These are phyloP conservation scores for Tetrapisispora namnaoensis DNA, from an alignment of 805 yeast species.

Conservation along the genomic window DNA sequence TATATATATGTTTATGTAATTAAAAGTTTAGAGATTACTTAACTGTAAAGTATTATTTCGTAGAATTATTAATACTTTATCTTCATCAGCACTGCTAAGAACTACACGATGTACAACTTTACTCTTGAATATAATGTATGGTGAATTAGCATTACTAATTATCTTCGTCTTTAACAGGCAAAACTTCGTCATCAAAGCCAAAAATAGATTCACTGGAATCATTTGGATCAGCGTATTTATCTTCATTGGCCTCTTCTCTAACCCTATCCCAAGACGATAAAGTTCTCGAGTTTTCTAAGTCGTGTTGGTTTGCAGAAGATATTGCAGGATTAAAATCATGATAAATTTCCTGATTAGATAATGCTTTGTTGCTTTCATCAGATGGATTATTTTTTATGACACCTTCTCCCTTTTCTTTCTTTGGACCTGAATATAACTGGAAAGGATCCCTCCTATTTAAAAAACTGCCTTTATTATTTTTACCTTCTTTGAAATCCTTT, in stretches of 20 bases:
- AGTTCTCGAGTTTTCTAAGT: slow-evolving; percentile 16
- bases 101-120: neutral
- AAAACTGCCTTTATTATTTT: neutral
- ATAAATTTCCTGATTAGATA: neutral
- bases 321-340: neutral
- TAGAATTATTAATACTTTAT: no score
- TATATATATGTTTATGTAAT: no score
- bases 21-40: no score
- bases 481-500: slow-evolving; percentile 20
- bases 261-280: slow-evolving; percentile 27
- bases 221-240: neutral
- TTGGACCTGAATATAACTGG: slow-evolving; percentile 24
- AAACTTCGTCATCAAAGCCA: neutral
- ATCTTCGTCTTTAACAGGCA: neutral
- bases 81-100: neutral
- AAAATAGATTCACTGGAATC: slow-evolving; percentile 1
- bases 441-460: slow-evolving; percentile 32
- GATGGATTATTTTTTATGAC: slow-evolving; percentile 5
- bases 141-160: neutral
- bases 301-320: slow-evolving; percentile 26
- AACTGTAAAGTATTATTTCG: no score
- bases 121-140: neutral
- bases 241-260: slow-evolving; percentile 11
- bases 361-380: neutral
- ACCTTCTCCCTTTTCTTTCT: slow-evolving; percentile 13